phyloP scores from a whole-genome alignment of 805 yeast species.

The Metschnikowia amazonensis region DNA sequence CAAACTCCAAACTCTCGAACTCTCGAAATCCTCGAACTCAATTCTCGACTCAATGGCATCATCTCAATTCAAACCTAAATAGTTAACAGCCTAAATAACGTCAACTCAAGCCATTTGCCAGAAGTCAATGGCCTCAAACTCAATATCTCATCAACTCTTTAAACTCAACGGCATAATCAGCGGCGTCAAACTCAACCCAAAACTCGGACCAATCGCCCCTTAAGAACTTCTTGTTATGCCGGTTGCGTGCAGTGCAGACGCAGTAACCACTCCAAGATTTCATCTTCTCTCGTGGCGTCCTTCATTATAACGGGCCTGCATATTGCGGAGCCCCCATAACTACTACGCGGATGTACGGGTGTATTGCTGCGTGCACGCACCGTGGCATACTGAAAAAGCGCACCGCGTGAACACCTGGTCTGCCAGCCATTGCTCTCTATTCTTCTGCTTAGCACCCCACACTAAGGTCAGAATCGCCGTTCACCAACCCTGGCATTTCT shows the following conservation, averaged over 20 bases:
- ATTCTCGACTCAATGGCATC: too few species aligned
- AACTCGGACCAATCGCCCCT: too few species aligned
- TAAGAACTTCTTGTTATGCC: background rate
- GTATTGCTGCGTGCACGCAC: background rate
- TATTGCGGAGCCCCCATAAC: too few species aligned
- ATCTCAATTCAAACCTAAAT: too few species aligned
- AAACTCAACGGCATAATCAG: too few species aligned
- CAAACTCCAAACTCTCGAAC: too few species aligned
- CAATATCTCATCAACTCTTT: too few species aligned
- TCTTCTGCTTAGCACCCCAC: conserved; percentile 3
- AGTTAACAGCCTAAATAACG: too few species aligned
- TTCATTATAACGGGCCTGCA: background rate
- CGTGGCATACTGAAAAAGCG: background rate
- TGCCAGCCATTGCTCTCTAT: conserved; percentile 1
- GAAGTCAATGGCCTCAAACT: too few species aligned
- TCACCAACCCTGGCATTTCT: background rate
- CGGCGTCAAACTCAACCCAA: too few species aligned
- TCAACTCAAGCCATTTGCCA: too few species aligned
- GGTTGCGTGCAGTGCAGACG: background rate
- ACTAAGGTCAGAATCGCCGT: conserved; percentile 1
- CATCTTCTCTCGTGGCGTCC: background rate
- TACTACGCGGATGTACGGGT: background rate
- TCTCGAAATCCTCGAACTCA: too few species aligned
- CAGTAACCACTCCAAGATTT: background rate
- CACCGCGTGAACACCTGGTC: background rate